A percentile compares a stretch with the other conserved stretches of the same genome.
These are phyloP conservation scores for Holtermanniella nyarrowii DNA, from an alignment of 768 basidiomycete genomes.

Conservation along the genomic window DNA sequence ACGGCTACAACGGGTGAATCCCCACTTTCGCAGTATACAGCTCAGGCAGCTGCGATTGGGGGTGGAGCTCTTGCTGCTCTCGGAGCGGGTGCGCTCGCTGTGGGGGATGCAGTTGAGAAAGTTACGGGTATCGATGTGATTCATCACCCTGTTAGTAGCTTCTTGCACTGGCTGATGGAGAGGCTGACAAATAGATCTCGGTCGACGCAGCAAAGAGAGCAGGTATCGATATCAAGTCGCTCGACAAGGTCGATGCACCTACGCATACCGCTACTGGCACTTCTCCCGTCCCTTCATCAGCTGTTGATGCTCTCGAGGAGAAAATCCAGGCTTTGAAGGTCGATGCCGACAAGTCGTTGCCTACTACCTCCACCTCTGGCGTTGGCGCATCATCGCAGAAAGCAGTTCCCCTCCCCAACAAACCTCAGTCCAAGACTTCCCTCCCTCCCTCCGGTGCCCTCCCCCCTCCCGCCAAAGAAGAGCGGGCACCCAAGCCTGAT, in stretches of 20 bases:
- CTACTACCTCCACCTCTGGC: not conserved
- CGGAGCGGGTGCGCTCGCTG: slow-evolving; percentile 18
- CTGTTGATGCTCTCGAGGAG: slow-evolving; percentile 21
- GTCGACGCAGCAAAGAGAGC: slow-evolving; percentile 34
- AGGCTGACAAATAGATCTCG: slow-evolving; percentile 25
- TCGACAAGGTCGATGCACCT: slow-evolving; percentile 20
- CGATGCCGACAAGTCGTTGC: slow-evolving; percentile 1
- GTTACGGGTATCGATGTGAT: slow-evolving; percentile 36
- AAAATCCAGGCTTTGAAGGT: slow-evolving; percentile 25
- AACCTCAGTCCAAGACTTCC: slow-evolving; percentile 3
- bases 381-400: slow-evolving; percentile 5
- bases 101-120: slow-evolving; percentile 27
- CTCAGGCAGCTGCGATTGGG: slow-evolving; percentile 22
- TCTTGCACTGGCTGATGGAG: slow-evolving; percentile 1
- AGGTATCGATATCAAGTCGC: slow-evolving; percentile 27
- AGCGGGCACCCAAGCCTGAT: slow-evolving; percentile 14
- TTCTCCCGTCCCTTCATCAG: slow-evolving; percentile 20
- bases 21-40: slow-evolving; percentile 1
- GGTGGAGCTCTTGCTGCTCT: slow-evolving; percentile 26
- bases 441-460: not conserved
- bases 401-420: slow-evolving; percentile 4
- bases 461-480: slow-evolving; percentile 1
- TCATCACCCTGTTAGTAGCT: slow-evolving; percentile 32
- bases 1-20: slow-evolving; percentile 5
- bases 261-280: slow-evolving; percentile 21